Conservation (phyloP, 352 stramenopile genomes). For the Phytopythium kandeliae region DNA sequence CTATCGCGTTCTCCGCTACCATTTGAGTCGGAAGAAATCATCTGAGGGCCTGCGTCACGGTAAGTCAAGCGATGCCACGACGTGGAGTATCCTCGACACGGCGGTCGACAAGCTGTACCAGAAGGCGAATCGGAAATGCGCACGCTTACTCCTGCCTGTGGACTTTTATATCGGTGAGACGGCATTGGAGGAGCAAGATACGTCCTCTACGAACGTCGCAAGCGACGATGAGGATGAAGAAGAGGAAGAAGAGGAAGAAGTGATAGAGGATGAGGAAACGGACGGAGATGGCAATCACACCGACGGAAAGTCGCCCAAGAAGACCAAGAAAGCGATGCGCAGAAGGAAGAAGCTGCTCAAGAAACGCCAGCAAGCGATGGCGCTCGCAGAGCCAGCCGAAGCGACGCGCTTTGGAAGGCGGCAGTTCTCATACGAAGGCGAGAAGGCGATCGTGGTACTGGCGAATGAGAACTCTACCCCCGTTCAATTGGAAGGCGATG, state of each 20-base stretch:
- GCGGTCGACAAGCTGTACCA: slow-evolving; percentile 51
- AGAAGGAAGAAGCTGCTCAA: slow-evolving; percentile 15
- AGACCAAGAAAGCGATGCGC: slow-evolving; percentile 9
- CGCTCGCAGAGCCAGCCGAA: slow-evolving; percentile 26
- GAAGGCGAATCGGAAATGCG: slow-evolving; percentile 57
- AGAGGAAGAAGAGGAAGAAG: slow-evolving; percentile 32
- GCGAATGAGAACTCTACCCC: neutral
- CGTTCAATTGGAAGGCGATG: neutral
- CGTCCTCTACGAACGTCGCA: slow-evolving; percentile 4
- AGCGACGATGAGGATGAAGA: slow-evolving; percentile 32
- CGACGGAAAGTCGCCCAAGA: slow-evolving; percentile 14
- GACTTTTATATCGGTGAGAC: slow-evolving; percentile 57
- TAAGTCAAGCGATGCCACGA: slow-evolving; percentile 2
- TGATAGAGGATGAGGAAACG: slow-evolving; percentile 29
- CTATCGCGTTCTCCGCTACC: slow-evolving; percentile 36
- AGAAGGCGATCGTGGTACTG: slow-evolving; percentile 32
- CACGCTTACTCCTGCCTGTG: slow-evolving; percentile 47
- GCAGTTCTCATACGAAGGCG: slow-evolving; percentile 33
- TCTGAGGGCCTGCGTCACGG: neutral
- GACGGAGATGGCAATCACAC: slow-evolving; percentile 13
- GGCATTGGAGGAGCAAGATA: slow-evolving; percentile 36
- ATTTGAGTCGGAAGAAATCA: slow-evolving; percentile 8
- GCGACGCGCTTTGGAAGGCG: slow-evolving; percentile 16
- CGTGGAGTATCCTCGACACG: slow-evolving; percentile 30
- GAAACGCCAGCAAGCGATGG: slow-evolving; percentile 16